Evolutionary conservation across 495 filamentous ascomycete genomes (phyloP), one percentile per base, ranked within the genome.

Genomic region (Penicillium roqueforti): DNA sequence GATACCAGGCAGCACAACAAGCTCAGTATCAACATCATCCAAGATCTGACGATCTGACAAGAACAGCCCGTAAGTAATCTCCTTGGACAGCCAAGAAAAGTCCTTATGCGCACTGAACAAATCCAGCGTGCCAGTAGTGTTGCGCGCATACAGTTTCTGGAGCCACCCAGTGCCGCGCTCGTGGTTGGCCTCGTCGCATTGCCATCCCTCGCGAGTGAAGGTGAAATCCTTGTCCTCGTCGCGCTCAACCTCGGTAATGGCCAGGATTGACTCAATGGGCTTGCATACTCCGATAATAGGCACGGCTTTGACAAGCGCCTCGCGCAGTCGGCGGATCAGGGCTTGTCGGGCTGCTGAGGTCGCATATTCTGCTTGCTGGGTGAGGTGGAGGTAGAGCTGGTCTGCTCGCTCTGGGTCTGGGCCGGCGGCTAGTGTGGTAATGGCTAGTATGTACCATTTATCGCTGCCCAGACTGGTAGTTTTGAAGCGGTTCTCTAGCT

Each of bases 41-140:
- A 85, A 49, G 9, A 82, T 72, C 56, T 68, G 69, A 1, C 77
- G 68, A 63, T 85, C 81, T 4, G 75, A 76, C 29, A 85, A 67
- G 54, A 78, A 84, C 37, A 84, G 58, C 1, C 82, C 82, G 47
- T 85, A 85, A 0, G 78, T 82, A 50, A 85, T 72, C 41, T 74
- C 69, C 52, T 51, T 68, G 9, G 62, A 67, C 38, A 71, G 34
- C 66, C 65, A 72, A 4, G 54, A 42, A 53, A 83, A 81, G 50
- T 81, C 80, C 54, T 66, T 70, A 51, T 83, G 80, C n/a, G 76
- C 75, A 19, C 48, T 54, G 51, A 81, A 77, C 23, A 76, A 28
- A 37, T 71, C 71, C 54, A 76, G 50, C 7, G 75, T 72, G 0
- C 52, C 60, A 0, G 60, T 59, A 0, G 72, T 61, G 39, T 83